Evolutionary conservation across 345 rosid species (phyloP).

Genomic region (Balakata baccata): DNA sequence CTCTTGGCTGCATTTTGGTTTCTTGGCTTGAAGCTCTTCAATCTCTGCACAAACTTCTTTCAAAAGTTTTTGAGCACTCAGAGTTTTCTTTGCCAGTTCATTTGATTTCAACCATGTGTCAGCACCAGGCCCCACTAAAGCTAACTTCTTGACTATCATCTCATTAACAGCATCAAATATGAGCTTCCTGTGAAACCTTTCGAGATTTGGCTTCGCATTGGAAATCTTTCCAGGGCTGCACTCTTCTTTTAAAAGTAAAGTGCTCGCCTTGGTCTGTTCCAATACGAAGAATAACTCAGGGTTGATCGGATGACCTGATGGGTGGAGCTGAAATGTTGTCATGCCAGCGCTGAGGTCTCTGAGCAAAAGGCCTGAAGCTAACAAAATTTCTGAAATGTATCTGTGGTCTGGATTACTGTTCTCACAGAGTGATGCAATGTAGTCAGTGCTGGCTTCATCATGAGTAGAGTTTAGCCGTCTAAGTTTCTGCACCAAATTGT

Average conservation of each 20-base stretch:
- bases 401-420: constrained; percentile 80
- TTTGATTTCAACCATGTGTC: constrained; percentile 54
- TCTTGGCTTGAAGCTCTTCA: constrained; percentile 55
- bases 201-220: constrained; percentile 36
- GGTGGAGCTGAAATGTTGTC: constrained; percentile 69
- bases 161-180: constrained; percentile 85
- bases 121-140: constrained; percentile 31
- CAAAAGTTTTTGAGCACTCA: constrained; percentile 72
- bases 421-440: constrained; percentile 90
- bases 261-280: constrained; percentile 79
- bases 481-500: constrained; percentile 88
- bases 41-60: constrained; percentile 66
- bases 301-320: constrained; percentile 84
- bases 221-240: constrained; percentile 26
- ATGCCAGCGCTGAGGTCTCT: constrained; percentile 63
- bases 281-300: constrained; percentile 83
- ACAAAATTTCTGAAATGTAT: constrained; percentile 85
- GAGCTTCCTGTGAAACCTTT: constrained; percentile 67
- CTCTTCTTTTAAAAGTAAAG: constrained; percentile 46
- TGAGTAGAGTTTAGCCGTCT: constrained; percentile 74
- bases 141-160: constrained; percentile 64
- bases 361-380: constrained; percentile 93
- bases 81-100: constrained; percentile 50
- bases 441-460: constrained; percentile 85
- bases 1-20: constrained; percentile 37